Percentiles rank a stretch among this genome's conserved stretches.
phyloP scores from a whole-genome alignment of 345 rosid genomes.

The Rhizophora apiculata region DNA sequence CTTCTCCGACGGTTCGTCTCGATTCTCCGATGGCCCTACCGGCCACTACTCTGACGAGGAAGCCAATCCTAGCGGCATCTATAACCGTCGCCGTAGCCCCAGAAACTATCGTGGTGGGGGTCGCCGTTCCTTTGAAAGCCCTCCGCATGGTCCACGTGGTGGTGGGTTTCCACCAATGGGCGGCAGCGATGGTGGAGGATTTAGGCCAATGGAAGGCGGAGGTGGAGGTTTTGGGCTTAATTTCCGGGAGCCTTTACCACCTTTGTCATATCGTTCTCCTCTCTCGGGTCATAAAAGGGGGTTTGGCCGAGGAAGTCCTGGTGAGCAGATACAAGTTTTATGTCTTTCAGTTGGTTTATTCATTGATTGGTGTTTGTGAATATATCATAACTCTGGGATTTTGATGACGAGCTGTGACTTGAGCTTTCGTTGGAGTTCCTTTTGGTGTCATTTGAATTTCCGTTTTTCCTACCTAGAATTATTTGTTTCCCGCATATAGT shows the following conservation, averaged over 20 bases:
- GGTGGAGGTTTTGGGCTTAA: slow-evolving; percentile 31
- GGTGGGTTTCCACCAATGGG: slow-evolving; percentile 38
- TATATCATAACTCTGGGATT: neutral
- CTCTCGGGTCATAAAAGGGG: slow-evolving; percentile 67
- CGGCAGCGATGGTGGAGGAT: slow-evolving; percentile 28
- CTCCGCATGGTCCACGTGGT: slow-evolving; percentile 39
- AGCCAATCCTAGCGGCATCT: slow-evolving; percentile 9
- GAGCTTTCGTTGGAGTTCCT: neutral
- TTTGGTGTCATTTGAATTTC: too few species aligned
- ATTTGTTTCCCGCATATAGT: too few species aligned
- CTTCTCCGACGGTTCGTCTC: slow-evolving; percentile 31
- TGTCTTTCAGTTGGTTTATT: neutral
- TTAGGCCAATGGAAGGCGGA: slow-evolving; percentile 31
- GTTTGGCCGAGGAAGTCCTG: slow-evolving; percentile 49
- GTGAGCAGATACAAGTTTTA: slow-evolving; percentile 16
- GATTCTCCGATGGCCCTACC: slow-evolving; percentile 22
- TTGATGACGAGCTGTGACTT: neutral
- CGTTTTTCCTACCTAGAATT: too few species aligned
- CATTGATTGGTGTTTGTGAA: neutral
- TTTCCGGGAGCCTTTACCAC: slow-evolving; percentile 21
- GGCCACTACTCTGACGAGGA: slow-evolving; percentile 26
- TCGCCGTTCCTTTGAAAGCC: slow-evolving; percentile 53
- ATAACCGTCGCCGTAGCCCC: slow-evolving; percentile 67
- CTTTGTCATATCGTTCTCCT: slow-evolving; percentile 29
- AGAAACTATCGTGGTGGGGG: slow-evolving; percentile 43